Evolutionary conservation across 2,329 filamentous ascomycete species (phyloP).

Genomic region (Xylaria sp.): DNA sequence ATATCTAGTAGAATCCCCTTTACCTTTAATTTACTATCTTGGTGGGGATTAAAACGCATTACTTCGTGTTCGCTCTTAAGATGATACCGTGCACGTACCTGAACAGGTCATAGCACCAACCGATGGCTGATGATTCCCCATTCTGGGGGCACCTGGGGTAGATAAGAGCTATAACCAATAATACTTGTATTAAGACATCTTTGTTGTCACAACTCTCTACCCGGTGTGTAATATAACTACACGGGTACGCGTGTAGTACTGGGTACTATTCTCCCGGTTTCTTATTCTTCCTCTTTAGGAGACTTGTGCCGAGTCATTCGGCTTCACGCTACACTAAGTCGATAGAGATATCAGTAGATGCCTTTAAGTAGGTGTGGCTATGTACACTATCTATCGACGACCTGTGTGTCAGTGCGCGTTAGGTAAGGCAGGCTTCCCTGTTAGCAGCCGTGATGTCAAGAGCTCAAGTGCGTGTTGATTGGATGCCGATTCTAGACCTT

Average conservation of each 20-base stretch:
- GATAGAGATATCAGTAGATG: too few relatives aligned
- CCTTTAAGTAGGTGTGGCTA: too few relatives aligned
- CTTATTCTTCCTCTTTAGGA: not conserved
- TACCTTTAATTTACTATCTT: not conserved
- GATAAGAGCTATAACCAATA: not conserved
- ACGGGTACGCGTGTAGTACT: not conserved
- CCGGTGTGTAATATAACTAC: not conserved
- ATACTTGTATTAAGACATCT: not conserved
- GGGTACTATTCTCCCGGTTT: not conserved
- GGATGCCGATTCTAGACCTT: not conserved
- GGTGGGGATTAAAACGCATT: not conserved
- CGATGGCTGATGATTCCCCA: not conserved
- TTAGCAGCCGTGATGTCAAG: not conserved
- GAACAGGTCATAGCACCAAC: not conserved
- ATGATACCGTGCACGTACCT: not conserved
- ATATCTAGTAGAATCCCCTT: too few relatives aligned
- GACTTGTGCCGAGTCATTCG: too few relatives aligned
- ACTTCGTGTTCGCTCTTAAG: not conserved
- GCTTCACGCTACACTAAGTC: too few relatives aligned
- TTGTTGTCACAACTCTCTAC: not conserved
- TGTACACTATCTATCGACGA: too few relatives aligned
- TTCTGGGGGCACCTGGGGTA: slow-evolving; percentile 8
- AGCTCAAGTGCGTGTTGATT: not conserved
- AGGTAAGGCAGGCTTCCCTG: too few relatives aligned
- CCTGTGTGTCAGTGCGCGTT: too few relatives aligned